These are phyloP conservation scores for Coemansia sp. DNA, from an alignment of 192 early-diverging fungal species.

Conservation along the genomic window DNA sequence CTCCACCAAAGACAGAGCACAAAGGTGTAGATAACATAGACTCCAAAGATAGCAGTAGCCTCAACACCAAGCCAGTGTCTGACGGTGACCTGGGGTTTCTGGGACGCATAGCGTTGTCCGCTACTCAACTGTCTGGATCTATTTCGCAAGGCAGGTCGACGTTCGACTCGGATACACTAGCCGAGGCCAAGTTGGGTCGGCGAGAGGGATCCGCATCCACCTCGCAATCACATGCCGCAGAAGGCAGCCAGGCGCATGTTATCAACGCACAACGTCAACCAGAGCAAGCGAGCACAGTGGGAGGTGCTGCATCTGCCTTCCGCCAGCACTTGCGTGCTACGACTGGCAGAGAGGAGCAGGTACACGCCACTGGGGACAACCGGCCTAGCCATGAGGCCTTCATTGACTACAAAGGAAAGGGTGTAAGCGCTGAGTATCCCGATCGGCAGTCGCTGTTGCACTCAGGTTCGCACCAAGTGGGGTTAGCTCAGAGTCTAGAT, in stretches of 20 bases:
- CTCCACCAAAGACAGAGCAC: neutral
- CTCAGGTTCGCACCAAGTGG: slow-evolving; percentile 87
- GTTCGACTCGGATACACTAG: slow-evolving; percentile 19
- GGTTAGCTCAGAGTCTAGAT: slow-evolving; percentile 62
- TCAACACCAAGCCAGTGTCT: neutral
- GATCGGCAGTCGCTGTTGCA: slow-evolving; percentile 32
- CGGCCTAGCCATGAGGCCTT: neutral
- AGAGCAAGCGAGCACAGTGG: slow-evolving; percentile 37
- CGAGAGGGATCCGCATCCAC: slow-evolving; percentile 13
- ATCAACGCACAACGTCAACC: slow-evolving; percentile 57
- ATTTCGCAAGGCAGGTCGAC: slow-evolving; percentile 18
- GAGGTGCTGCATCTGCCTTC: slow-evolving; percentile 64
- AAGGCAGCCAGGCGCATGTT: slow-evolving; percentile 7
- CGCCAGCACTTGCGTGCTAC: slow-evolving; percentile 42
- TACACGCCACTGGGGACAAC: neutral
- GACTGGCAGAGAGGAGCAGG: neutral
- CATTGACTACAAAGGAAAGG: slow-evolving; percentile 6
- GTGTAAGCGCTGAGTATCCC: neutral
- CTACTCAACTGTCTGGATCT: slow-evolving; percentile 31
- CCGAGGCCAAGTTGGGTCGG: slow-evolving; percentile 31
- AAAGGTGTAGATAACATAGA: neutral
- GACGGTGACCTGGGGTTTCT: slow-evolving; percentile 14
- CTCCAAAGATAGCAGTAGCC: neutral
- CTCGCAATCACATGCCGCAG: slow-evolving; percentile 31
- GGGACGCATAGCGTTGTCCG: slow-evolving; percentile 37